Percentiles rank a stretch among this genome's conserved stretches.
Conservation (phyloP, 139 green algal genomes). For the Chlorella sp. region DNA sequence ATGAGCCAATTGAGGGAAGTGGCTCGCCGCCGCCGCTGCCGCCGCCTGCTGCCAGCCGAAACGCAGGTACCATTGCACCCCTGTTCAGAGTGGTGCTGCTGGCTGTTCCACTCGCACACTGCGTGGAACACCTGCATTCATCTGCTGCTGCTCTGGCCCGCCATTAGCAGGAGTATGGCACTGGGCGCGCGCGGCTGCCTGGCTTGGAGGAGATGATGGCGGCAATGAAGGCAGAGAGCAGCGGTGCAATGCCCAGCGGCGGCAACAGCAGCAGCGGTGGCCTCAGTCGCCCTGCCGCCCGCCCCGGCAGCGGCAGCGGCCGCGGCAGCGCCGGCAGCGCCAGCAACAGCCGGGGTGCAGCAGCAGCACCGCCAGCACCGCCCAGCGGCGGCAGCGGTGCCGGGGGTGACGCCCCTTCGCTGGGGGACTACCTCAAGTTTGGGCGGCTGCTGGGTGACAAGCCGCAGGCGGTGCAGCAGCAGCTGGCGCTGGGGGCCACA, state of each 20-base stretch:
- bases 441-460: constrained; percentile 41
- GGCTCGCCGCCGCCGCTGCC: constrained; percentile 6
- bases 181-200: constrained; percentile 4
- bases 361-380: too few relatives aligned
- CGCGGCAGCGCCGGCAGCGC: background rate
- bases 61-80: background rate
- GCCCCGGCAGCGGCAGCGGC: background rate
- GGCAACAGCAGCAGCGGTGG: background rate
- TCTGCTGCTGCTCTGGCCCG: background rate
- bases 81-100: too few relatives aligned
- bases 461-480: constrained; percentile 23
- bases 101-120: too few relatives aligned
- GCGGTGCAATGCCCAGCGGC: background rate
- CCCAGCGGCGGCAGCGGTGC: too few relatives aligned
- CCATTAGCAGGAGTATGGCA: constrained; percentile 43
- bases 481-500: constrained; percentile 17
- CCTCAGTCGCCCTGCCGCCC: background rate
- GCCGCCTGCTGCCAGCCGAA: background rate
- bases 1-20: too few relatives aligned
- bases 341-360: background rate
- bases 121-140: too few relatives aligned
- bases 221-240: too few relatives aligned
- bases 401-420: background rate
- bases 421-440: constrained; percentile 40
- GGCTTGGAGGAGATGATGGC: constrained; percentile 1